Evolutionary conservation across 2,329 filamentous ascomycete genomes (phyloP), one percentile per base, ranked within the genome.

Genomic region (Ramichloridium luteum): DNA sequence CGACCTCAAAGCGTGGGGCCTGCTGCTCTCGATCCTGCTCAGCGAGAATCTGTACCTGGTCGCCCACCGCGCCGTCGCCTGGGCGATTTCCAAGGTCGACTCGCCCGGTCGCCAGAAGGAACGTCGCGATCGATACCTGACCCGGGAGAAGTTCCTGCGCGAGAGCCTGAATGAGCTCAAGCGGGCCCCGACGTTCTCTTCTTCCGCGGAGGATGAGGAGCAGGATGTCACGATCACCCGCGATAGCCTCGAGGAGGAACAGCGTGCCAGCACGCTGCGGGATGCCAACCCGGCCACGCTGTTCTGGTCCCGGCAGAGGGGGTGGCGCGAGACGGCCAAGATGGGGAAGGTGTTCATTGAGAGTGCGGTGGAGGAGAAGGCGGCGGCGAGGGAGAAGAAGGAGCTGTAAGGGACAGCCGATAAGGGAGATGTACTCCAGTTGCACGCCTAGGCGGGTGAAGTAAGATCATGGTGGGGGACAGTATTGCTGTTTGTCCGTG

Each of bases 31-130:
- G 13, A 77, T 98, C 35, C 72, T 96, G 46, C 72, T 92, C 45
- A 77, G 83, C 0, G 90, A 98, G 54, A 88, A 98, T 53, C 60
- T 86, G 11, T 96, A 93, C 54, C 72, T 98, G n/a, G 63, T 76
- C 2, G 70, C 82, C 2, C 77, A 86, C 47, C 68, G 77, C 39
- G 70, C 67, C 1, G 80, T 94, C 4, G 73, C 77, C 25, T 70
- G 74, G 32, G 75, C 77, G 3, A 72, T 98, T 46, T 67, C 65
- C 37, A 90, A 85, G 54, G 62, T 94, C 32, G 86, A 96, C 48
- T 86, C 79, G 28, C 82, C 83, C 0, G 86, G 85, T 1, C 65
- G 86, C 35, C 82, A 92, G 48, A 85, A 84, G 56, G 86, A 93
- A 58, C 72, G 80, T 10, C 74, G 74, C 3, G 82, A 93, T 53